Conservation (phyloP, 2,329 filamentous ascomycete genomes). For the Rhexocercosporidium sp. region DNA sequence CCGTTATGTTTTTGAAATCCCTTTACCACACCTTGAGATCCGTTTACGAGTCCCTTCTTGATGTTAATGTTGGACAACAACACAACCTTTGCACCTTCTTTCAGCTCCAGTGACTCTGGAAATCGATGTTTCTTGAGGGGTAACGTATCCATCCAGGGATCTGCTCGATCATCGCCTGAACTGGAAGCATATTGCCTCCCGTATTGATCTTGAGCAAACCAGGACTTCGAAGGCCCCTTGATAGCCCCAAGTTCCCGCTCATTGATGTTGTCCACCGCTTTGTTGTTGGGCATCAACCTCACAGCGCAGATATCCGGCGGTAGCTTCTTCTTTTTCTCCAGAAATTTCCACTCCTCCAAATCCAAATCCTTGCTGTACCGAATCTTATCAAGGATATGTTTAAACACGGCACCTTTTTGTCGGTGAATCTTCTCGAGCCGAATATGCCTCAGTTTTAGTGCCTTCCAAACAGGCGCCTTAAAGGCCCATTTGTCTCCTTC, state of each 20-base stretch:
- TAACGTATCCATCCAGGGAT: constrained; percentile 21
- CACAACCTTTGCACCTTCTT: constrained; percentile 39
- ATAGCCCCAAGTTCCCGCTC: constrained; percentile 7
- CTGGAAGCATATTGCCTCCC: not conserved
- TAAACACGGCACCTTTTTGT: constrained; percentile 36
- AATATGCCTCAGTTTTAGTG: constrained; percentile 32
- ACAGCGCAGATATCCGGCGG: constrained; percentile 29
- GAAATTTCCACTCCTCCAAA: constrained; percentile 32
- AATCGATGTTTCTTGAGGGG: constrained; percentile 32
- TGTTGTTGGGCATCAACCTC: constrained; percentile 33
- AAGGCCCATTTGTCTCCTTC: constrained; percentile 39
- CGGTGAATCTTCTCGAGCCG: constrained; percentile 39
- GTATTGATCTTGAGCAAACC: constrained; percentile 29
- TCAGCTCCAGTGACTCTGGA: constrained; percentile 26
- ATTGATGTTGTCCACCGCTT: constrained; percentile 30
- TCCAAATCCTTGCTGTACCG: constrained; percentile 29
- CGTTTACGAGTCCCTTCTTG: constrained; percentile 36
- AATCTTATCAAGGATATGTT: constrained; percentile 37
- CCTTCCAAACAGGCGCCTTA: constrained; percentile 34
- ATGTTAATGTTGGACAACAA: constrained; percentile 32
- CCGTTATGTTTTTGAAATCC: constrained; percentile 25
- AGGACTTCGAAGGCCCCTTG: constrained; percentile 15
- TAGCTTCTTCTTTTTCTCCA: constrained; percentile 27
- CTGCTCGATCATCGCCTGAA: no score
- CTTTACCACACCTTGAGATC: constrained; percentile 37